Evolutionary conservation across 2,329 filamentous ascomycete genomes (phyloP), one percentile per base, ranked within the genome.

Genomic region (Colletotrichum sansevieriae): DNA sequence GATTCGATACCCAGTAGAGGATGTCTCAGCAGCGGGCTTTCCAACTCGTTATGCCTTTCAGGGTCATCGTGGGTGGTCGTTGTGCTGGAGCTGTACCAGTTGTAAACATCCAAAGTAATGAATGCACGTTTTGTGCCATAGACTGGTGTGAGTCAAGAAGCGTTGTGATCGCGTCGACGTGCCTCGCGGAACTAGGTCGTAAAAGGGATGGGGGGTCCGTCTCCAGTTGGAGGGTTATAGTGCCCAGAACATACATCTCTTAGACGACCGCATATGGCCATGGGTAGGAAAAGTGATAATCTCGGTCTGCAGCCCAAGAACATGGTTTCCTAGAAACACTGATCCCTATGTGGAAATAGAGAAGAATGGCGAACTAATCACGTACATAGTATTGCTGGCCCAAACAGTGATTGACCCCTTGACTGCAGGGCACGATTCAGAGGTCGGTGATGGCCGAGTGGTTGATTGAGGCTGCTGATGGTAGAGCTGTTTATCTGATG

Each of bases 221-320:
- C 64, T 44, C 29, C 46, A 43, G 37, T 46, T 51, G 52, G 51
- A 71, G 71, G 64, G 41, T 72, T 79, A 80, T 81, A 81, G 76
- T 75, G 76, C 71, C 71, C 72, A 74, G 70, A 75, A 76, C 73
- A 78, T 81, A 80, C 79, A 80, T 71, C 72, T 76, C 74, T 76
- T 76, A 76, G 75, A 71, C 73, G 72, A 73, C 72, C 72, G 70
- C 70, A 72, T 77, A 76, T 75, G 74, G 68, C 68, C 73, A 77
- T 73, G 76, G 76, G 65, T 71, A 63, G 68, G 64, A 71, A 74
- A 44, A 71, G 73, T 72, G 72, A 74, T 76, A 79, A 80, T 79
- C 73, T 80, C 78, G 76, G 77, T 71, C 74, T 75, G 73, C 74
- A 75, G 72, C 63, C 73, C 72, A 71, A 72, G 75, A 71, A 70